phyloP scores from a whole-genome alignment of 352 stramenopile species.

The Globisporangium middletonii region DNA sequence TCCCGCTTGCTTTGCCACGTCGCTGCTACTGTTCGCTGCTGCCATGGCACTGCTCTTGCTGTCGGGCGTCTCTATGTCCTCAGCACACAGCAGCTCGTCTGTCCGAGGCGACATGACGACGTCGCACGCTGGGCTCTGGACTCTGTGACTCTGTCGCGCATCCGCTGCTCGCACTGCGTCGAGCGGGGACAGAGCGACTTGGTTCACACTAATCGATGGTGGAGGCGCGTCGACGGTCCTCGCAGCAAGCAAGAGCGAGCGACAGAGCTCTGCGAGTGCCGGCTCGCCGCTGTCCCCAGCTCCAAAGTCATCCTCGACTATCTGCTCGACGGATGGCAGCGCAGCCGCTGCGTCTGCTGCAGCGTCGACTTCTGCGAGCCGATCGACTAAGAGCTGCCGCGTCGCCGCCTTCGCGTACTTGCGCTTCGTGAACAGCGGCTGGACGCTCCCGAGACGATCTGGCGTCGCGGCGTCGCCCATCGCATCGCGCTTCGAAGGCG shows the following conservation, averaged over 20 bases:
- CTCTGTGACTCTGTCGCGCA: neutral
- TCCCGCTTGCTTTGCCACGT: neutral
- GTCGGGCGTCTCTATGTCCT: conserved; percentile 49
- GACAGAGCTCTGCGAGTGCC: conserved; percentile 38
- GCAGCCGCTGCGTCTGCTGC: neutral
- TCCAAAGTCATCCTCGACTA: conserved; percentile 30
- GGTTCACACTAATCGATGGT: neutral
- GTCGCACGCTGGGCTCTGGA: neutral
- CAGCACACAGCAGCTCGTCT: conserved; percentile 53
- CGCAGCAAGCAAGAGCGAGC: conserved; percentile 46
- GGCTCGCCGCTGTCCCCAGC: conserved; percentile 2
- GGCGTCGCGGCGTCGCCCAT: conserved; percentile 5
- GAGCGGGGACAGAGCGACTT: neutral
- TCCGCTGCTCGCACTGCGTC: too few species aligned
- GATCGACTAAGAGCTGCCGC: conserved; percentile 33
- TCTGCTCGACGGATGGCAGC: conserved; percentile 31
- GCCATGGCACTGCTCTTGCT: neutral
- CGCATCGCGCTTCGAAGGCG: conserved; percentile 23
- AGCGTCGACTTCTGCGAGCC: conserved; percentile 20
- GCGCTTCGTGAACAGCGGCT: conserved; percentile 26
- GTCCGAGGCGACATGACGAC: conserved; percentile 30
- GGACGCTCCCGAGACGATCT: neutral
- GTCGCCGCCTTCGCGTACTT: conserved; percentile 32
- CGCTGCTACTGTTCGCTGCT: neutral
- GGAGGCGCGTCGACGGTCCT: conserved; percentile 16